Evolutionary conservation across 208 protist species (phyloP), one percentile per base, ranked within the genome.

Genomic region (Trypanosoma cruzi): DNA sequence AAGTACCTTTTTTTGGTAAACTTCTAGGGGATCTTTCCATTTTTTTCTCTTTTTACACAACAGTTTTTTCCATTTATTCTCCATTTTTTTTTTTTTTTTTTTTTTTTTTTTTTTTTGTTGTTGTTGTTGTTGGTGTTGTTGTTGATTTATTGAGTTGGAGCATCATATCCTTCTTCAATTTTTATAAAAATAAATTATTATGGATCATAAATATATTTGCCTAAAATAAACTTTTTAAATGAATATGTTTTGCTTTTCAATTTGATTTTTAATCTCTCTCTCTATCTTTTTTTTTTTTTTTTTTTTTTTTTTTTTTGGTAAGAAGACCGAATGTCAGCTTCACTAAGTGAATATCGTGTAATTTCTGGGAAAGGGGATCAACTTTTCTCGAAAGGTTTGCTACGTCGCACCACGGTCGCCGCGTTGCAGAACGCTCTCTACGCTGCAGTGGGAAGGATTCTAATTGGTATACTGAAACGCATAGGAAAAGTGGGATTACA

Each of bases 371-470:
- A 58, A 50, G 55, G 57, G 3, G 32, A 58, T 32, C 26, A 60
- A 29, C 20, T 20, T 55, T 7, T 55, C 8, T 46, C 29, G 10
- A 54, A 16, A 59, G 8, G 14, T 16, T 16, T 48, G 46, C 36
- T 73, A 37, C 61, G 48, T 31, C 56, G 36, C 26, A 64, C 59
- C 6, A 16, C 40, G 46, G 22, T 36, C 40, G 75, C 86, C 65
- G 70, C 84, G 6, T 55, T 85, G n/a, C 71, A 83, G n/a, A 96
- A 96, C 64, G 78, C 80, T 22, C 20, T 91, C 18, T 88, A 81
- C 49, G 85, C 88, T 0, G 80, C 81, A 1, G 65, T 88, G 20
- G 82, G 71, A 13, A 81, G 88, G 20, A 64, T 96, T 54, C 18
- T 86, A 46, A 49, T 92, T 48, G 88, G 90, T 29, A 64, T 96